Evolutionary conservation across 2,329 filamentous ascomycete species (phyloP).

Genomic region (Fusarium secorum): DNA sequence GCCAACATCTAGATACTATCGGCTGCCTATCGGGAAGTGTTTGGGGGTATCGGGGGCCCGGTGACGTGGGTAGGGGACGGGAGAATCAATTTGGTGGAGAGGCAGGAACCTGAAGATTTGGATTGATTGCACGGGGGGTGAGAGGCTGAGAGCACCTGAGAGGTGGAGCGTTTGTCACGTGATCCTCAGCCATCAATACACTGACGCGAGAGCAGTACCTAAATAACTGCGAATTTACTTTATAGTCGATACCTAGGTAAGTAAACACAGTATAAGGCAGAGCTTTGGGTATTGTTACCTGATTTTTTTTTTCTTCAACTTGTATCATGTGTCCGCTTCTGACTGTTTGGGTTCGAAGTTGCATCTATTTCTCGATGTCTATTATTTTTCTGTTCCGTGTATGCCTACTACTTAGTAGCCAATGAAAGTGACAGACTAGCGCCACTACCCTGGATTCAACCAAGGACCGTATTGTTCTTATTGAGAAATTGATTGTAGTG

Average conservation of each 20-base stretch:
- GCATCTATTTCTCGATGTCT: not conserved
- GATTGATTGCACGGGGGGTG: slow-evolving; percentile 43
- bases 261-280: not conserved
- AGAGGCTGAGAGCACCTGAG: slow-evolving; percentile 28
- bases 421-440: slow-evolving; percentile 8
- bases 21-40: slow-evolving; percentile 36
- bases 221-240: not conserved
- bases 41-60: slow-evolving; percentile 43
- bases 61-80: slow-evolving; percentile 46
- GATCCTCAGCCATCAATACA: not conserved
- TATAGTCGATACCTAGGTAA: not conserved
- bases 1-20: slow-evolving; percentile 37
- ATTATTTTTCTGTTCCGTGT: not conserved
- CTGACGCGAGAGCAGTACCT: not conserved
- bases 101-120: slow-evolving; percentile 50
- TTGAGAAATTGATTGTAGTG: not conserved
- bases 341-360: not conserved
- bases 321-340: not conserved
- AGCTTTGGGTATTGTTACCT: not conserved
- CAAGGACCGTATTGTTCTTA: not conserved
- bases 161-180: slow-evolving; percentile 27
- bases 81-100: slow-evolving; percentile 46
- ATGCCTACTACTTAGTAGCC: not conserved
- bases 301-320: not conserved
- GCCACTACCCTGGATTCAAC: slow-evolving; percentile 12